phyloP scores from a whole-genome alignment of 306 rosid genomes.

The Quercus alba region DNA sequence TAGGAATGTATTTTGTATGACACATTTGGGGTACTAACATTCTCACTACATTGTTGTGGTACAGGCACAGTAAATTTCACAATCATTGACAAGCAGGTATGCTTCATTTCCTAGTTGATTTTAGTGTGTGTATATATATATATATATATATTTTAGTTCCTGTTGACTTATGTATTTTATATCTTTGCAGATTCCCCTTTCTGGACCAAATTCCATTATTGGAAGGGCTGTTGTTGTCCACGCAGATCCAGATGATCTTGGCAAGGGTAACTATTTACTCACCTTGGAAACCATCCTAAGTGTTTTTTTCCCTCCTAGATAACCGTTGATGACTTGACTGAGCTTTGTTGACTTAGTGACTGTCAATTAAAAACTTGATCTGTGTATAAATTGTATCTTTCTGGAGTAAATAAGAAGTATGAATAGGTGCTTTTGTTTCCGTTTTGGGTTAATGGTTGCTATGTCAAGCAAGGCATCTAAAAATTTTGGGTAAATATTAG shows the following conservation, averaged over 20 bases:
- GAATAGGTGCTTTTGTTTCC: background rate
- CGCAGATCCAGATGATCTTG: conserved; percentile 91
- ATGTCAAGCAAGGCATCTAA: background rate
- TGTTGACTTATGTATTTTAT: conserved; percentile 7
- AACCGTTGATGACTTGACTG: background rate
- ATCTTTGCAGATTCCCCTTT: conserved; percentile 75
- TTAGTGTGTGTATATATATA: background rate
- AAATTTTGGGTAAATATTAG: background rate
- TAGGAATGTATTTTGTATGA: background rate
- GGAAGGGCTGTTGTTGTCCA: conserved; percentile 99
- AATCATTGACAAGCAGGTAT: conserved; percentile 70
- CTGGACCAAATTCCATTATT: conserved; percentile 71
- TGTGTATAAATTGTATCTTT: background rate
- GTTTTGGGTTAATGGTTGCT: background rate
- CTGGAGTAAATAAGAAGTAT: background rate
- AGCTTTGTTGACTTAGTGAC: background rate
- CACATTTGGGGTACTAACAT: background rate
- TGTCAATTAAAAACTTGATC: background rate
- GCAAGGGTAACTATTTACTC: conserved; percentile 58
- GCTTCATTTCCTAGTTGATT: conserved; percentile 19
- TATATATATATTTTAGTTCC: background rate
- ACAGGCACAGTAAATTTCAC: conserved; percentile 71
- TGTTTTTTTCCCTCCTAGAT: background rate
- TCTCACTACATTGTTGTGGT: conserved; percentile 28
- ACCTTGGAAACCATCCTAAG: background rate